Percentiles rank a stretch among this genome's conserved stretches.
phyloP scores from a whole-genome alignment of 2,329 filamentous ascomycete genomes.

The Fonsecaea multimorphosa region DNA sequence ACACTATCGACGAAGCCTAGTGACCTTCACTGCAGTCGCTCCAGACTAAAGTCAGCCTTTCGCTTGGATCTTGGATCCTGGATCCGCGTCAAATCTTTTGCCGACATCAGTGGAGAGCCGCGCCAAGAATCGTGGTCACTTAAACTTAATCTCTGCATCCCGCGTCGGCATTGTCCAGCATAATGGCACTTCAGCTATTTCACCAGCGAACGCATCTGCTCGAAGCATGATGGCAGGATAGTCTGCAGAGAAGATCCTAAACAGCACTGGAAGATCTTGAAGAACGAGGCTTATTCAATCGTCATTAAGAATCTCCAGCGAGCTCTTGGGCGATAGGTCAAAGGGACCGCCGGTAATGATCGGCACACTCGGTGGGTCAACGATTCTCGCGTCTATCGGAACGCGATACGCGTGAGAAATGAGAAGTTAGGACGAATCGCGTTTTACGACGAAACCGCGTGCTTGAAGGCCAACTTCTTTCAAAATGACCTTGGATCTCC shows the following conservation, averaged over 20 bases:
- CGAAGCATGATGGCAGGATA: neutral
- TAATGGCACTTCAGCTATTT: neutral
- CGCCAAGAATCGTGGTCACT: neutral
- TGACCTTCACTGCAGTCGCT: neutral
- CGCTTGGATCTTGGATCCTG: neutral
- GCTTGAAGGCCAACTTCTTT: neutral
- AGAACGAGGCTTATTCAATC: neutral
- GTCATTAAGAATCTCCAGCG: neutral
- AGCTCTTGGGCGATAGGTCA: neutral
- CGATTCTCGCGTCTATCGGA: neutral
- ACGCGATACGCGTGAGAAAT: neutral
- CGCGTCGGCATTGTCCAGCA: no score
- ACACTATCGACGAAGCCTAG: constrained; percentile 8
- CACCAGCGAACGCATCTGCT: neutral
- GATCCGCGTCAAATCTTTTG: neutral
- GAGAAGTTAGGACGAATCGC: neutral
- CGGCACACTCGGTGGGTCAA: neutral
- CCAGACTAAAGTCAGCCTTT: neutral
- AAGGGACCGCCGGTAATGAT: neutral
- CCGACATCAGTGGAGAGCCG: neutral
- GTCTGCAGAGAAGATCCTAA: neutral
- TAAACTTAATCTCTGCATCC: neutral
- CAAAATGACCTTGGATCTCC: neutral
- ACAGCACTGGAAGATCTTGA: neutral
- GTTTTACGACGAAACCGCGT: neutral